phyloP scores from a whole-genome alignment of 371 early-diverging fungal genomes.

The Blastocladiella emersonii region DNA sequence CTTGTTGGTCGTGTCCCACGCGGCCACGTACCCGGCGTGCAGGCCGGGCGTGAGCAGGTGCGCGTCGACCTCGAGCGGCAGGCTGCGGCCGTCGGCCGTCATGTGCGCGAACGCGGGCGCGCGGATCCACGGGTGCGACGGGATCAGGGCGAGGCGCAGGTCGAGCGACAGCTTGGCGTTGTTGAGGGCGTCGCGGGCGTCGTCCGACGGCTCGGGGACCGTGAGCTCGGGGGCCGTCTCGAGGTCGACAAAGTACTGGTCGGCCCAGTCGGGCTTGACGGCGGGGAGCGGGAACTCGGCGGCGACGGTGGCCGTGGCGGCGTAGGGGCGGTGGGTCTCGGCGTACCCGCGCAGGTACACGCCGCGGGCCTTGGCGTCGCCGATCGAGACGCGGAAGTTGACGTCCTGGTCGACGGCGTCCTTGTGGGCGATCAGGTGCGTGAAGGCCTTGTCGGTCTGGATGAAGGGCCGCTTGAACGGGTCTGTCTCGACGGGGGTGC shows the following conservation, averaged over 20 bases:
- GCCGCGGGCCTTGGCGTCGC: constrained; percentile 29
- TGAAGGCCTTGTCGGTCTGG: constrained; percentile 78
- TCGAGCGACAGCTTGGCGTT: constrained; percentile 53
- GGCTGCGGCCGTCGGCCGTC: constrained; percentile 30
- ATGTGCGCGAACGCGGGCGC: constrained; percentile 39
- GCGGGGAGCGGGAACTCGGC: constrained; percentile 65
- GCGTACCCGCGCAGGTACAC: constrained; percentile 70
- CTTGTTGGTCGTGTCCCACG: constrained; percentile 56
- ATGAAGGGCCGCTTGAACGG: constrained; percentile 63
- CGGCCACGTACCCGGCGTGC: constrained; percentile 65
- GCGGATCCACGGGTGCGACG: constrained; percentile 60
- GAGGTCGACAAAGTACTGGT: constrained; percentile 13
- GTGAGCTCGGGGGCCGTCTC: too few species aligned
- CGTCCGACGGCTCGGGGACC: not conserved
- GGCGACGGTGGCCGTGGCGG: constrained; percentile 38
- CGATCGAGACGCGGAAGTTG: constrained; percentile 35
- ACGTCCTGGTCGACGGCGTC: constrained; percentile 51
- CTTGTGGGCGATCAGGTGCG: constrained; percentile 47
- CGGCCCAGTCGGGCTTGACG: constrained; percentile 38
- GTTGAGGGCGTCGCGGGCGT: constrained; percentile 6
- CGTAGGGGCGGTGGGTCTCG: constrained; percentile 51
- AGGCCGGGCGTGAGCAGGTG: constrained; percentile 53
- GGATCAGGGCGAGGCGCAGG: constrained; percentile 54
- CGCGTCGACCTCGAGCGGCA: constrained; percentile 64
- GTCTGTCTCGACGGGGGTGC: constrained; percentile 55